phyloP scores from a whole-genome alignment of 306 rosid genomes.

The Hippophae tibetana region DNA sequence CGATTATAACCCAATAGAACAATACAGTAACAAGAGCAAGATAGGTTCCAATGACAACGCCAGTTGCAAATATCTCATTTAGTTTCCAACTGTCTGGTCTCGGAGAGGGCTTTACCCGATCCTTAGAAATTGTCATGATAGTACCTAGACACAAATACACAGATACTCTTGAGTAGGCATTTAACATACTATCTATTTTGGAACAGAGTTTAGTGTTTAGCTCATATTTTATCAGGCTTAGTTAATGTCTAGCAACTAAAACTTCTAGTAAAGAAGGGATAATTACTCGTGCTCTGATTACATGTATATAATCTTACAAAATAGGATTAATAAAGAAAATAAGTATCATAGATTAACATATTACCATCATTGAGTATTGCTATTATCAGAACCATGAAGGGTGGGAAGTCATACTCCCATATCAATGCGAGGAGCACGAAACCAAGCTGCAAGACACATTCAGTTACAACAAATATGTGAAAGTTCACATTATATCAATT shows the following conservation, averaged over 20 bases:
- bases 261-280: background rate
- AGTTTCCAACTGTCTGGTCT: constrained; percentile 70
- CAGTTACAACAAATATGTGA: constrained; percentile 9
- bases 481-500: constrained; percentile 11
- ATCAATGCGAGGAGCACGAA: constrained; percentile 51
- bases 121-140: constrained; percentile 76
- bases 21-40: constrained; percentile 53
- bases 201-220: too few species aligned
- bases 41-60: constrained; percentile 53
- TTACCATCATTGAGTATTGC: constrained; percentile 75
- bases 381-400: constrained; percentile 71
- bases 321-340: background rate
- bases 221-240: too few species aligned
- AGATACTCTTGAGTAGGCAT: background rate
- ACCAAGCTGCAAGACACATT: constrained; percentile 39
- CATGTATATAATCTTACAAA: background rate
- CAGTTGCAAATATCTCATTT: constrained; percentile 65
- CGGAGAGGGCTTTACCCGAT: constrained; percentile 70
- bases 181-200: too few species aligned
- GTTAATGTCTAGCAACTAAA: too few species aligned
- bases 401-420: constrained; percentile 69
- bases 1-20: constrained; percentile 36
- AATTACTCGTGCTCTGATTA: background rate
- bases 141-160: constrained; percentile 34
- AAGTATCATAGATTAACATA: constrained; percentile 7